Conservation (phyloP, 345 rosid genomes). For the Mallotus nudiflorus region DNA sequence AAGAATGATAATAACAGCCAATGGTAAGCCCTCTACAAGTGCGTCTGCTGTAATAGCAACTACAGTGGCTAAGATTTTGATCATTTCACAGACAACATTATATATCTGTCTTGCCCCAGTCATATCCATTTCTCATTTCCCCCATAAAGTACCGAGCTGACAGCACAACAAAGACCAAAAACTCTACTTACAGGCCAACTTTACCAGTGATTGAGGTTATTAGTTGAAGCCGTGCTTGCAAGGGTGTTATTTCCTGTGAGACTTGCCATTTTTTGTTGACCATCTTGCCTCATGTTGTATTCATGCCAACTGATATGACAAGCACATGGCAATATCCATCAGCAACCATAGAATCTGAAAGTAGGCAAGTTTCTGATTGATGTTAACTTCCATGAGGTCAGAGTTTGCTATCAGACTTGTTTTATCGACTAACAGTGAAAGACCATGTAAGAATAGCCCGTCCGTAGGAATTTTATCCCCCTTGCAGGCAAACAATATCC, state of each 20-base stretch:
- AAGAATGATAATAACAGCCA: constrained; percentile 77
- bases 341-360: constrained; percentile 24
- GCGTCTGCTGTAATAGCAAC: constrained; percentile 81
- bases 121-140: constrained; percentile 48
- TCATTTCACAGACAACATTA: constrained; percentile 50
- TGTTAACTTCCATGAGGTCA: constrained; percentile 13
- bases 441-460: constrained; percentile 24
- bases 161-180: constrained; percentile 9
- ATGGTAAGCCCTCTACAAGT: constrained; percentile 74
- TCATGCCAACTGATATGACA: constrained; percentile 72
- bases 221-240: constrained; percentile 62
- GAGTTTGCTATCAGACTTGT: constrained; percentile 25
- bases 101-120: constrained; percentile 41
- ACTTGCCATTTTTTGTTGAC: constrained; percentile 54
- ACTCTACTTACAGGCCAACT: constrained; percentile 53
- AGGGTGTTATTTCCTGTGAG: constrained; percentile 54
- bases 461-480: constrained; percentile 30
- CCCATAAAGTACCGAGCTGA: constrained; percentile 70
- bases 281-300: constrained; percentile 73
- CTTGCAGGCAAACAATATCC: constrained; percentile 16
- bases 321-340: constrained; percentile 48
- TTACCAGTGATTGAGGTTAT: constrained; percentile 63
- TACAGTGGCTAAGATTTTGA: constrained; percentile 62
- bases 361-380: constrained; percentile 10
- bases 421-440: constrained; percentile 22